Evolutionary conservation across 352 stramenopile genomes (phyloP).

Genomic region (Globisporangium parvum): DNA sequence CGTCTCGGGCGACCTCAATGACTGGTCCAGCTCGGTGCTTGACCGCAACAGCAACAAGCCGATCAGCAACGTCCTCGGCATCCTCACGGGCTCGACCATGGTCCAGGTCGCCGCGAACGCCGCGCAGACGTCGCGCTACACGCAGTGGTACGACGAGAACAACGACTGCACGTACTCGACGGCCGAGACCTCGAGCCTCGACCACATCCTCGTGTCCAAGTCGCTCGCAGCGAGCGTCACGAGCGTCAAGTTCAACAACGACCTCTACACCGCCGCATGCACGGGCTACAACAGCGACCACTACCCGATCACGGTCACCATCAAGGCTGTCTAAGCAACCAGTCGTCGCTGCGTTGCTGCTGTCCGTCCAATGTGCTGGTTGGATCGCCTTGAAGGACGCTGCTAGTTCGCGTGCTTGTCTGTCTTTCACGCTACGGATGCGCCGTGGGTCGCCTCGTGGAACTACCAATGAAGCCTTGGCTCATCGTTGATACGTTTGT

Average conservation of each 20-base stretch:
- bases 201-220: conserved; percentile 22
- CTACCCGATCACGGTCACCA: conserved; percentile 26
- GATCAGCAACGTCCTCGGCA: conserved; percentile 44
- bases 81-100: conserved; percentile 40
- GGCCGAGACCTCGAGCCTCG: conserved; percentile 15
- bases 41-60: conserved; percentile 63
- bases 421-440: too few species aligned
- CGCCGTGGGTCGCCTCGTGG: too few species aligned
- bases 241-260: conserved; percentile 19
- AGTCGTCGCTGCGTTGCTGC: too few species aligned
- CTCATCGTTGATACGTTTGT: too few species aligned
- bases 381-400: too few species aligned
- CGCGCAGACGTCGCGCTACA: conserved; percentile 35
- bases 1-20: conserved; percentile 64
- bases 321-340: conserved; percentile 5
- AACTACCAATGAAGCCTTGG: too few species aligned
- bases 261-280: conserved; percentile 21
- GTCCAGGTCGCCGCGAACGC: conserved; percentile 38
- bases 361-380: too few species aligned
- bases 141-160: conserved; percentile 58
- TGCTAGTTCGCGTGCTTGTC: too few species aligned
- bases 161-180: conserved; percentile 49
- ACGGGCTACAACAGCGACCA: conserved; percentile 26
- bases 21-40: conserved; percentile 38
- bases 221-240: conserved; percentile 17